phyloP scores from a whole-genome alignment of 164 flowering plant species.

The Umbellularia californica region DNA sequence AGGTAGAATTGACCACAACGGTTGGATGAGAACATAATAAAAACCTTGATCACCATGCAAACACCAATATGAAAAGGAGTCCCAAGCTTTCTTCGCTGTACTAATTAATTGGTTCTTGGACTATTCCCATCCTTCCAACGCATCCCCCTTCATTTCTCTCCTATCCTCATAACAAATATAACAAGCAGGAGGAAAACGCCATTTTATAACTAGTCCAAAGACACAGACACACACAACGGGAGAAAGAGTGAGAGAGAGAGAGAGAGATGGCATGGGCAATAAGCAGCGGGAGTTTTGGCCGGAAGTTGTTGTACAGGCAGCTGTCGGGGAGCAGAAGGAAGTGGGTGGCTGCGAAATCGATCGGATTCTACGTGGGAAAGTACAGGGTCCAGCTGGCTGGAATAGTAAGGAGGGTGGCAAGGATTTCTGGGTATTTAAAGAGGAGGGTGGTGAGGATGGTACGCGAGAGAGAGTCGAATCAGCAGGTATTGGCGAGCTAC shows the following conservation, averaged over 20 bases:
- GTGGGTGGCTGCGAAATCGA: neutral
- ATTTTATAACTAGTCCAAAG: too few species aligned
- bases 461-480: neutral
- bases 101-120: neutral
- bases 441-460: neutral
- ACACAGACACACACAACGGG: too few species aligned
- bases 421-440: constrained; percentile 6
- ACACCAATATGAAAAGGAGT: neutral
- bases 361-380: neutral
- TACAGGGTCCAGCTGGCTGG: neutral
- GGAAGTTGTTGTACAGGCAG: neutral
- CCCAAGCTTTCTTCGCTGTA: neutral
- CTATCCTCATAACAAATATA: neutral
- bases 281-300: neutral
- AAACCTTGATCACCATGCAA: neutral
- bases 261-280: neutral
- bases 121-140: neutral
- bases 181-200: neutral
- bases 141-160: neutral
- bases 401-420: constrained; percentile 1
- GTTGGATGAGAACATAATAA: neutral
- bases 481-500: constrained; percentile 4
- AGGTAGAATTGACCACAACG: neutral
- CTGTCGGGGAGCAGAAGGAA: neutral
- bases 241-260: neutral